phyloP scores from a whole-genome alignment of 1,284 basidiomycete genomes.

The Meripilus lineatus region DNA sequence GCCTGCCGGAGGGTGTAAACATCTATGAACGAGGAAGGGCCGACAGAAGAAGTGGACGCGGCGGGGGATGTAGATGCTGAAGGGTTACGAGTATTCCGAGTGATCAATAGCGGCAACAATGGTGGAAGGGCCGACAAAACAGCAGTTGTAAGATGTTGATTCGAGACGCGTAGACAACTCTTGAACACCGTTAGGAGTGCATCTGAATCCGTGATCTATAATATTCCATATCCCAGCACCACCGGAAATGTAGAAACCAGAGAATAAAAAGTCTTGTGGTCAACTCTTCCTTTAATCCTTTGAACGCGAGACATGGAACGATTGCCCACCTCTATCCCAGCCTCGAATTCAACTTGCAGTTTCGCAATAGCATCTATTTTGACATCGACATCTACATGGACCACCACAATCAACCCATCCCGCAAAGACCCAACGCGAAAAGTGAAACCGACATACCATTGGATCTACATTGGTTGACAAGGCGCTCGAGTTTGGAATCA shows the following conservation, averaged over 20 bases:
- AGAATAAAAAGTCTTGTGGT: conserved; percentile 4
- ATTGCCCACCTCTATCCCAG: conserved; percentile 53
- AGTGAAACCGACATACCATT: conserved; percentile 45
- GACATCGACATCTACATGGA: conserved; percentile 72
- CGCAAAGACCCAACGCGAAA: conserved; percentile 9
- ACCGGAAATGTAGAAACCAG: conserved; percentile 8
- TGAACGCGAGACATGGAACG: not conserved
- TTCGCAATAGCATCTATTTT: conserved; percentile 76
- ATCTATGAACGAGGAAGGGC: conserved; percentile 44
- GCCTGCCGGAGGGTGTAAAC: conserved; percentile 56
- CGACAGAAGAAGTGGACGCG: conserved; percentile 43
- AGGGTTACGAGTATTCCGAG: conserved; percentile 28
- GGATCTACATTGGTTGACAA: conserved; percentile 63
- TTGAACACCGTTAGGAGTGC: conserved; percentile 65
- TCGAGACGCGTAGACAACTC: conserved; percentile 70
- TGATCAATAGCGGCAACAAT: conserved; percentile 57
- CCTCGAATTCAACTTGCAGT: conserved; percentile 68
- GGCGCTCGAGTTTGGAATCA: conserved; percentile 50
- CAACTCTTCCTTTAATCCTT: no score
- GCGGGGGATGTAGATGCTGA: conserved; percentile 47
- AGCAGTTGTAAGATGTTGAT: conserved; percentile 77
- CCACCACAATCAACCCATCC: conserved; percentile 2
- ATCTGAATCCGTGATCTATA: conserved; percentile 67
- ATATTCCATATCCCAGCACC: no score
- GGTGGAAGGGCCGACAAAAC: conserved; percentile 61